Conservation (phyloP, 805 yeast species). For the Candida berthetii region DNA sequence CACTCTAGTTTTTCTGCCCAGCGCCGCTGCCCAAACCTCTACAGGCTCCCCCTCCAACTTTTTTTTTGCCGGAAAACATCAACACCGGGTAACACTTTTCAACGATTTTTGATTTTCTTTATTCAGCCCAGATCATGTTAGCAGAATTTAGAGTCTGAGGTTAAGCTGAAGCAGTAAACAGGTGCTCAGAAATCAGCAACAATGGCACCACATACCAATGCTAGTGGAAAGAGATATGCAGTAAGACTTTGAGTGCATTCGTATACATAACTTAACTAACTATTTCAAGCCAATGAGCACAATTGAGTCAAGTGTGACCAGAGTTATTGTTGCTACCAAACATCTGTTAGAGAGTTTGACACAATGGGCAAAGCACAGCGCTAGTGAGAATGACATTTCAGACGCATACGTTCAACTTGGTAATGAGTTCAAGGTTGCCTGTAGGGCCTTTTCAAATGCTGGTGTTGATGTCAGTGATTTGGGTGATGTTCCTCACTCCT, state of each 20-base stretch:
- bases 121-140: too few relatives aligned
- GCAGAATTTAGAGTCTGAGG: too few relatives aligned
- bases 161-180: neutral
- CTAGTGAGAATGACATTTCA: constrained; percentile 78
- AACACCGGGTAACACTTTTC: neutral
- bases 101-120: too few relatives aligned
- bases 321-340: constrained; percentile 82
- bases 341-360: constrained; percentile 81
- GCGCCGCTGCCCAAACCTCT: neutral
- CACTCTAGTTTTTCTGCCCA: neutral
- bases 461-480: constrained; percentile 80
- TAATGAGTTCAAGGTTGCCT: constrained; percentile 84
- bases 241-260: constrained; percentile 13
- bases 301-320: constrained; percentile 72
- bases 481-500: constrained; percentile 83
- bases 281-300: constrained; percentile 31
- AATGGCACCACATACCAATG: neutral
- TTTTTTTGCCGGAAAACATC: neutral
- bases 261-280: neutral
- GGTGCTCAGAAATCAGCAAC: too few relatives aligned
- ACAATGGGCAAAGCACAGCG: constrained; percentile 83
- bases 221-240: constrained; percentile 20
- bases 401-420: constrained; percentile 90
- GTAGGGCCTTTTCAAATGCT: constrained; percentile 69
- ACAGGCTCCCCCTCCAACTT: neutral